Base-by-base conservation (phyloP, 1,284 basidiomycete species). In the Cutaneotrichosporon dermatis region DNA sequence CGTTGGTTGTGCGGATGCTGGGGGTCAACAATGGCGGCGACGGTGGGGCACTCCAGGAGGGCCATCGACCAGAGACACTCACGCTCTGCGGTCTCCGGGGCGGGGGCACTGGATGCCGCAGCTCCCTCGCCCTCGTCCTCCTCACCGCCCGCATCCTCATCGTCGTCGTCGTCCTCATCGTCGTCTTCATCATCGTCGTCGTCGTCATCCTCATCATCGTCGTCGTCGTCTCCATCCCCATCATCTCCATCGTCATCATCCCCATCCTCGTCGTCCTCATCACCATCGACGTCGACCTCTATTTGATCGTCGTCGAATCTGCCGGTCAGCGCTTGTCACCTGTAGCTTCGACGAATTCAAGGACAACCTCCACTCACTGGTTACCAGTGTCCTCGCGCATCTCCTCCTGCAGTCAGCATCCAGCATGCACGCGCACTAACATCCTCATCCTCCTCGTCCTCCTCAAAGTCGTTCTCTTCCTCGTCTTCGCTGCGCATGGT, bases 401-500 rank as follows among this genome's bases (percentile, higher is more conserved):
- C 53, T 65, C 68, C 39, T 57, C 65, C 46, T 61, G 37, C 25
- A n/a, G 50, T 57, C 41, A 58, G 62, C 63, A 49, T 3, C 6
- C 37, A 49, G n/a, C 51, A 48, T 40, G 4, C 16, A 1, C 33
- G 6, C 6, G 2, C 7, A 55, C 54, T 7, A 15, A 60, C 62
- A 33, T 64, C 64, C 45, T 65, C 66, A 11, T 60, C 59, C 15
- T 62, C 66, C 44, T 62, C 62, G 35, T 59, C 61, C 44, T 65
- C 63, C 50, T 60, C 61, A 41, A 54, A 63, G 54, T 63, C 59
- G 59, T 64, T 57, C 43, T 74, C 72, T 16, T 75, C 69, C 66
- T 76, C 71, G 62, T 73, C 70, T 49, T 72, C 67, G 69, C 67
- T 66, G 50, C 69, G 59, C 69, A 72, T 69, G 35, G 35, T 59